Conservation (phyloP, 306 rosid species). For the Bauhinia variegata region DNA sequence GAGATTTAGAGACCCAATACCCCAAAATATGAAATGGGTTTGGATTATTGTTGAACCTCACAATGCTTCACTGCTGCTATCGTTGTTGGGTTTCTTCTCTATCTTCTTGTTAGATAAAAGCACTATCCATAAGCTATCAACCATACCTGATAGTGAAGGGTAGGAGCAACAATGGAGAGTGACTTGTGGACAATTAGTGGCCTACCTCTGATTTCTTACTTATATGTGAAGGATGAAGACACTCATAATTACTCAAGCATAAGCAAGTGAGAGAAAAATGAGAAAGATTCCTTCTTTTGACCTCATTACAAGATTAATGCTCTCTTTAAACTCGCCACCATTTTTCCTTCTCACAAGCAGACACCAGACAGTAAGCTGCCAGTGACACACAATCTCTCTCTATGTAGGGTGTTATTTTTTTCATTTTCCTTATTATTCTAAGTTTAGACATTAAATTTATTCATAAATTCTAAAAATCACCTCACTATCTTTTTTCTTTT, state of each 20-base stretch:
- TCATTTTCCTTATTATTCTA: too few species aligned
- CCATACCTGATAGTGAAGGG: too few species aligned
- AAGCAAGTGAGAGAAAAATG: conserved; percentile 36
- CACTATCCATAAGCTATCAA: too few species aligned
- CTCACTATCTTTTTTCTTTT: too few species aligned
- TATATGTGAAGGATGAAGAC: conserved; percentile 26
- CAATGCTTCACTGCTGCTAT: conserved; percentile 53
- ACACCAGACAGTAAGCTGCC: too few species aligned
- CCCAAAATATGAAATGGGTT: conserved; percentile 55
- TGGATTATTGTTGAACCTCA: conserved; percentile 34
- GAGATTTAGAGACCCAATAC: conserved; percentile 61
- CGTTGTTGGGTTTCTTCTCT: conserved; percentile 53
- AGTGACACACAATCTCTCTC: too few species aligned
- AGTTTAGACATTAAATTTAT: too few species aligned
- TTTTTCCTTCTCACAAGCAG: too few species aligned
- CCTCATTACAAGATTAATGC: neutral
- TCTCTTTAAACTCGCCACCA: too few species aligned
- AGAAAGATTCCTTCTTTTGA: conserved; percentile 16
- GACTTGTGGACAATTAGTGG: neutral
- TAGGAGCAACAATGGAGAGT: conserved; percentile 10
- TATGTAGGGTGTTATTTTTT: too few species aligned
- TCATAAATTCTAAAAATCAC: too few species aligned
- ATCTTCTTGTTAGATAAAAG: conserved; percentile 51
- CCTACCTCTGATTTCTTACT: conserved; percentile 13
- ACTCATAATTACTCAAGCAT: too few species aligned